A percentile compares a stretch with the other conserved stretches of the same genome.
These are phyloP conservation scores for Fusarium sp. DNA, from an alignment of 2,329 filamentous ascomycete species.

Conservation along the genomic window DNA sequence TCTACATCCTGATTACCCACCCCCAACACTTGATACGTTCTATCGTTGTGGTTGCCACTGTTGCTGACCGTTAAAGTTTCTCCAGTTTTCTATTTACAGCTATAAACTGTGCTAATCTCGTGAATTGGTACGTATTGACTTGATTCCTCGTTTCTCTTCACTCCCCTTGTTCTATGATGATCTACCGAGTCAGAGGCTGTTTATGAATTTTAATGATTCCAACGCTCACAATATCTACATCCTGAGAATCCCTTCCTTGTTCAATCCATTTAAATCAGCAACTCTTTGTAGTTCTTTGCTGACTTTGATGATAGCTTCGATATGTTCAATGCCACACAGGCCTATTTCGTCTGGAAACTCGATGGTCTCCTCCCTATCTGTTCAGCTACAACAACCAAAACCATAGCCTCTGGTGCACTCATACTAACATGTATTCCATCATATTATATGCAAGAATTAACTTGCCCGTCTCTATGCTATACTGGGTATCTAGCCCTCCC, in stretches of 20 bases:
- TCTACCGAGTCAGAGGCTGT: slow-evolving; percentile 58
- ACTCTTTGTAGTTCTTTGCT: not conserved
- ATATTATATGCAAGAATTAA: not conserved
- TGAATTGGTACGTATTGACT: slow-evolving; percentile 39
- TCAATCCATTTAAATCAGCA: not conserved
- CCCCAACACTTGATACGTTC: not conserved
- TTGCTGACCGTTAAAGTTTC: slow-evolving; percentile 12
- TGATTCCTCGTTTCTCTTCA: not conserved
- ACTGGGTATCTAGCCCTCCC: not conserved
- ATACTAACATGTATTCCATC: not conserved
- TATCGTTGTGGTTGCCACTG: not conserved
- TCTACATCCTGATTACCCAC: slow-evolving; percentile 34
- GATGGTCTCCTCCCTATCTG: too few species aligned
- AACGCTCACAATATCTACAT: slow-evolving; percentile 44
- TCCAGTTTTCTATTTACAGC: not conserved
- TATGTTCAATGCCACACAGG: not conserved
- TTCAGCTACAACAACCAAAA: not conserved
- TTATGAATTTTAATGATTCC: slow-evolving; percentile 58
- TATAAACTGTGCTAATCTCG: not conserved
- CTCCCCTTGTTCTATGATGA: slow-evolving; percentile 52
- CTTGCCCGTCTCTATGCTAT: not conserved
- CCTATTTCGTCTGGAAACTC: not conserved
- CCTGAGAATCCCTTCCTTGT: slow-evolving; percentile 20
- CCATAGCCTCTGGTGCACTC: not conserved
- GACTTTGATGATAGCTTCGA: not conserved